Conservation (phyloP, 768 basidiomycete species). For the Rhizopogon vinicolor region DNA sequence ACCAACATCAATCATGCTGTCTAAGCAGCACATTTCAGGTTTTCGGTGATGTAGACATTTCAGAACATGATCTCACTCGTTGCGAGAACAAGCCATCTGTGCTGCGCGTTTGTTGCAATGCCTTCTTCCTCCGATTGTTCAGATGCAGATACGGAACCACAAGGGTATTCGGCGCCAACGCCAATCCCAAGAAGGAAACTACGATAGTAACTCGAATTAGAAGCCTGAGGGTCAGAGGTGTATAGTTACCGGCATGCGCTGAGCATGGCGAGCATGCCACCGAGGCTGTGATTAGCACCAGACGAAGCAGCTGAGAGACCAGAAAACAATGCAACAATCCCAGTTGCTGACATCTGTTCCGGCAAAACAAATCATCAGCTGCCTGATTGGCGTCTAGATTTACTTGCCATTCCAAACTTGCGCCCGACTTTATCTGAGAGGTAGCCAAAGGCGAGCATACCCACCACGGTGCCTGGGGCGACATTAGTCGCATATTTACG, state of each 20-base stretch:
- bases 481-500: conserved; percentile 62
- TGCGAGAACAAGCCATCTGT: conserved; percentile 82
- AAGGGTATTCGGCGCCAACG: conserved; percentile 86
- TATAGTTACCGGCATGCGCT: conserved; percentile 62
- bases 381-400: neutral
- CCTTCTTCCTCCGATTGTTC: conserved; percentile 86
- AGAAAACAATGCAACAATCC: conserved; percentile 82
- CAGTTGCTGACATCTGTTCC: conserved; percentile 71
- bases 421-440: conserved; percentile 83
- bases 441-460: conserved; percentile 80
- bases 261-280: conserved; percentile 74
- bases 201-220: neutral
- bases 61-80: conserved; percentile 56
- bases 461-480: conserved; percentile 78
- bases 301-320: conserved; percentile 77
- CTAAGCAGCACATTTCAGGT: conserved; percentile 29
- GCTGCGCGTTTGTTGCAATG: conserved; percentile 75
- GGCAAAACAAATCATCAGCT: conserved; percentile 10
- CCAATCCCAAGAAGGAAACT: conserved; percentile 90
- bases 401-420: conserved; percentile 79
- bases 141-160: conserved; percentile 82
- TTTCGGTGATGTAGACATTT: neutral
- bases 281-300: conserved; percentile 68
- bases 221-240: neutral
- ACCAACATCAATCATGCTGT: conserved; percentile 82